Evolutionary conservation across 345 rosid species (phyloP).

Genomic region (Cardamine chenopodiifolia): DNA sequence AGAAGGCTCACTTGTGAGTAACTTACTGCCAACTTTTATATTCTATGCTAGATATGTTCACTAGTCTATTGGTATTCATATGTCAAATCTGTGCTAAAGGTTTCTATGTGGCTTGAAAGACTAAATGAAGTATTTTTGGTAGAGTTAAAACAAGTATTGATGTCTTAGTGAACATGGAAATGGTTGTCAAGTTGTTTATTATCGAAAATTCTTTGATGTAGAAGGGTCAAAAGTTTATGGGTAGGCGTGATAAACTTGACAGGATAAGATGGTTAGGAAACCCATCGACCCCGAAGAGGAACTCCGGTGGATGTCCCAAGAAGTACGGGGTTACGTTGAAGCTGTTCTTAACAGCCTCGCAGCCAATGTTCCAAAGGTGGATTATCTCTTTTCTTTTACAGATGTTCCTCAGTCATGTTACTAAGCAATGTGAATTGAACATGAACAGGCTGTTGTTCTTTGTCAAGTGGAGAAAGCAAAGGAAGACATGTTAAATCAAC

Average conservation of each 20-base stretch:
- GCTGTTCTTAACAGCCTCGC: conserved; percentile 99
- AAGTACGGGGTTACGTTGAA: conserved; percentile 99
- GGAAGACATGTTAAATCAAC: conserved; percentile 97
- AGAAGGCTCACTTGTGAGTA: conserved; percentile 97
- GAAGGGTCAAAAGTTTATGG: conserved; percentile 1
- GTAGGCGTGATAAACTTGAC: conserved; percentile 1
- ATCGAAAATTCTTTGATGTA: not conserved
- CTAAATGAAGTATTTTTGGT: not conserved
- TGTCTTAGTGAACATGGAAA: conserved; percentile 14
- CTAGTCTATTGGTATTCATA: no score
- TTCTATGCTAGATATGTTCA: conserved; percentile 6
- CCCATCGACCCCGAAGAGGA: conserved; percentile 99
- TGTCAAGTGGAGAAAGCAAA: conserved; percentile 99
- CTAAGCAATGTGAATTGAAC: conserved; percentile 42
- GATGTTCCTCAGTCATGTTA: conserved; percentile 10
- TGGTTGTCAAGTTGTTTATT: not conserved
- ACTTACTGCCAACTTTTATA: conserved; percentile 10
- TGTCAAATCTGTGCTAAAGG: conserved; percentile 22
- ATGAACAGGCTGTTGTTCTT: conserved; percentile 95
- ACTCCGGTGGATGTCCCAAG: conserved; percentile 99
- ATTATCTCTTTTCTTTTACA: conserved; percentile 5
- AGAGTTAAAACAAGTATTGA: conserved; percentile 1
- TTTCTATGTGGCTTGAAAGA: conserved; percentile 12
- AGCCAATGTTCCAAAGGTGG: conserved; percentile 97
- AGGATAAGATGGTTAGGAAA: conserved; percentile 89